Conservation (phyloP, 2,329 filamentous ascomycete genomes). For the Emergomyces africanus region DNA sequence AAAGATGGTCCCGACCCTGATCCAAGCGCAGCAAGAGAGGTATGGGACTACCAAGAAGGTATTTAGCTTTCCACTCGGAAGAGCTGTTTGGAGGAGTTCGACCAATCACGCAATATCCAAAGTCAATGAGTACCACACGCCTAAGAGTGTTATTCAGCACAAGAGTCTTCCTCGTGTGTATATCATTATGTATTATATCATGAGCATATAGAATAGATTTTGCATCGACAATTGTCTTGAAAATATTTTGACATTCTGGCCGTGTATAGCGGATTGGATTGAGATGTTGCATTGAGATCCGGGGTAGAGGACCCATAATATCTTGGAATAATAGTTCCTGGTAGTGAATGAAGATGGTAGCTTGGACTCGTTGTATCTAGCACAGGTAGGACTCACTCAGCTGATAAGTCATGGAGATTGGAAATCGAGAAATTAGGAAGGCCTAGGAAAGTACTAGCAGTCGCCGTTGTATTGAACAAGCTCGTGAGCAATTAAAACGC, state of each 20-base stretch:
- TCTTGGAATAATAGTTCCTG: conserved; percentile 3
- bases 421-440: not conserved
- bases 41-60: conserved; percentile 2
- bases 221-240: conserved; percentile 8
- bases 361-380: not conserved
- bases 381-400: not conserved
- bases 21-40: conserved; percentile 5
- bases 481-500: no score
- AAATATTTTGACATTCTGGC: conserved; percentile 5
- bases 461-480: no score
- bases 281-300: conserved; percentile 5
- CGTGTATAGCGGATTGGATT: conserved; percentile 4
- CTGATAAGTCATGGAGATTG: conserved; percentile 1
- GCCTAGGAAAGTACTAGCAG: no score
- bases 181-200: conserved; percentile 7
- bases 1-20: not conserved
- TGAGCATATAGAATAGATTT: conserved; percentile 7
- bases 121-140: conserved; percentile 1
- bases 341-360: conserved; percentile 1
- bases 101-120: not conserved
- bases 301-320: conserved; percentile 6
- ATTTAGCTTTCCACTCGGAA: not conserved
- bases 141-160: not conserved
- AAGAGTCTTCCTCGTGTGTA: conserved; percentile 8
- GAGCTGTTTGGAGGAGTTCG: not conserved